Evolutionary conservation across 495 filamentous ascomycete species (phyloP).

Genomic region (Hypoxylon cercidicola): DNA sequence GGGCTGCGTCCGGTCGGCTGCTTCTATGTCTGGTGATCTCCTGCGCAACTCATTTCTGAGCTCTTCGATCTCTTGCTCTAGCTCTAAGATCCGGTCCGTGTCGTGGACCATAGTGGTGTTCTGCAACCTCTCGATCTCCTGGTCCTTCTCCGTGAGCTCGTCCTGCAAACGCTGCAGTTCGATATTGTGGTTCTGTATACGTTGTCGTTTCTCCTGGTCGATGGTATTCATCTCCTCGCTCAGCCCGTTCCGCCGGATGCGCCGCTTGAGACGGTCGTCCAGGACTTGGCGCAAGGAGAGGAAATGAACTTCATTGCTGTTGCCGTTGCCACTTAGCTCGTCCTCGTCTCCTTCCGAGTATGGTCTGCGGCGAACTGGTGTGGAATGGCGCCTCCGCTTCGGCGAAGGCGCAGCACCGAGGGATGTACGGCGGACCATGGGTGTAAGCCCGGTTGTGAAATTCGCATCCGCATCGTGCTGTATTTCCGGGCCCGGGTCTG

Average conservation of each 20-base stretch:
- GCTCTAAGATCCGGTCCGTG: conserved; percentile 54
- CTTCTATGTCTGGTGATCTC: conserved; percentile 41
- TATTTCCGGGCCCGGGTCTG: conserved; percentile 69
- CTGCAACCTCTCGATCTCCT: conserved; percentile 60
- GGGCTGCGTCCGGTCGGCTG: conserved; percentile 39
- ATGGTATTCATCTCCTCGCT: conserved; percentile 80
- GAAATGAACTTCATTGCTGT: conserved; percentile 57
- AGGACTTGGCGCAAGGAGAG: conserved; percentile 75
- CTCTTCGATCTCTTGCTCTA: conserved; percentile 52
- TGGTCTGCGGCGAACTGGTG: conserved; percentile 40
- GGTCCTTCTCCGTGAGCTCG: conserved; percentile 62
- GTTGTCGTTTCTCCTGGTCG: conserved; percentile 63
- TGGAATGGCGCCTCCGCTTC: conserved; percentile 58
- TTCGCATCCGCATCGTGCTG: conserved; percentile 24
- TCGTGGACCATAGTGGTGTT: conserved; percentile 58
- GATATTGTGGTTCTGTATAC: conserved; percentile 48
- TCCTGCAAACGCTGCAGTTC: conserved; percentile 63
- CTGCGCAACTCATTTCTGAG: conserved; percentile 46
- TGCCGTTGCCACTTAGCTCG: conserved; percentile 46
- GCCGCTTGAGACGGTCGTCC: conserved; percentile 75
- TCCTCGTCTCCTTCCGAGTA: conserved; percentile 26
- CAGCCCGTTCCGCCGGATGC: conserved; percentile 74
- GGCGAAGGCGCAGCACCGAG: conserved; percentile 56
- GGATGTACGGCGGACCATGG: conserved; percentile 69
- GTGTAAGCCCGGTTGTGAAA: conserved; percentile 73